Conservation (phyloP, 1,284 basidiomycete species). For the Kalmanozyma brasiliensis region DNA sequence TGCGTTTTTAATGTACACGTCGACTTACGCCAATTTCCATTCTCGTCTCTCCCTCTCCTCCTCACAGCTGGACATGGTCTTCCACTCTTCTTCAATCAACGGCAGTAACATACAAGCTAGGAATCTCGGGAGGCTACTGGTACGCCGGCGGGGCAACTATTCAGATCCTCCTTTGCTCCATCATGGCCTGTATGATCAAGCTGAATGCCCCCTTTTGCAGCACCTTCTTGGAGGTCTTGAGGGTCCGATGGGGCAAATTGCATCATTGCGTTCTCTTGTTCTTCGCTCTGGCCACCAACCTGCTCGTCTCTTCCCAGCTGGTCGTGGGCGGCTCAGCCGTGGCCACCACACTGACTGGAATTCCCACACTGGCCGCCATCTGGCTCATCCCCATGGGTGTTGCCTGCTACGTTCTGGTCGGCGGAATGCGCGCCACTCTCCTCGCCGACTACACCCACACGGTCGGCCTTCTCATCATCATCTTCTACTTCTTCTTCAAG, state of each 20-base stretch:
- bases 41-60: not conserved
- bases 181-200: constrained; percentile 72
- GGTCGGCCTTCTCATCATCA: constrained; percentile 57
- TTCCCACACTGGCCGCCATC: constrained; percentile 55
- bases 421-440: constrained; percentile 64
- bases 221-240: constrained; percentile 76
- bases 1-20: not conserved
- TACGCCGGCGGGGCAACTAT: constrained; percentile 70
- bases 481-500: constrained; percentile 73
- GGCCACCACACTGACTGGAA: constrained; percentile 72
- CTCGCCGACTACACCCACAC: constrained; percentile 66
- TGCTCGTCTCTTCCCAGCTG: constrained; percentile 62
- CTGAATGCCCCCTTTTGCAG: constrained; percentile 74
- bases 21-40: not conserved
- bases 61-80: constrained; percentile 59
- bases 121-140: constrained; percentile 42
- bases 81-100: constrained; percentile 74
- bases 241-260: constrained; percentile 77
- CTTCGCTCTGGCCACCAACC: constrained; percentile 80
- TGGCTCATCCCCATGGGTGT: constrained; percentile 64
- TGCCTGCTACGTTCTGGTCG: constrained; percentile 59
- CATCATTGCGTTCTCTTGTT: constrained; percentile 82
- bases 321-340: constrained; percentile 63
- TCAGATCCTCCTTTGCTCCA: constrained; percentile 76
- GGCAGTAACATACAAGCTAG: constrained; percentile 70